Conservation (phyloP, 768 basidiomycete genomes). For the Lactarius quietus region DNA sequence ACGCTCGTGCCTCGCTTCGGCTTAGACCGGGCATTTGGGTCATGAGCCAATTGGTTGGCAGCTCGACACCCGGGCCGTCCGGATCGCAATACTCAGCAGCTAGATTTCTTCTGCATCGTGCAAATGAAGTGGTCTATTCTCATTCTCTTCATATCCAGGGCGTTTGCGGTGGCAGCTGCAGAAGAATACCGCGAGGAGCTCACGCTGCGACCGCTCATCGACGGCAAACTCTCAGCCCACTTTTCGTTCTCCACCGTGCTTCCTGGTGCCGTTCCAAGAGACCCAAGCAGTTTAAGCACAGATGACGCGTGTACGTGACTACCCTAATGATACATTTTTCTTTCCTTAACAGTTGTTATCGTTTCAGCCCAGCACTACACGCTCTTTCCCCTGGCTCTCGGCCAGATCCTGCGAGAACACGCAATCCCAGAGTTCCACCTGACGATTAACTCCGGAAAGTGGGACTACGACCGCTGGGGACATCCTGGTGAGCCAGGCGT, state of each 20-base stretch:
- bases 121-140: conserved; percentile 8
- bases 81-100: not conserved
- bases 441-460: conserved; percentile 86
- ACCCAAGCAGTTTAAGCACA: conserved; percentile 46
- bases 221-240: conserved; percentile 77
- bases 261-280: conserved; percentile 49
- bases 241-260: conserved; percentile 77
- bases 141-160: not conserved
- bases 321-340: not conserved
- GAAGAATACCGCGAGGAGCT: conserved; percentile 58
- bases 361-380: conserved; percentile 76
- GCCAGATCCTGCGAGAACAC: conserved; percentile 86
- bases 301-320: too few species aligned
- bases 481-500: conserved; percentile 72
- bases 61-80: too few species aligned
- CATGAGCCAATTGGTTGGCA: too few species aligned
- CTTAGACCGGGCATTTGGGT: too few species aligned
- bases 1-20: too few species aligned
- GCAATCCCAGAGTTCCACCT: conserved; percentile 86
- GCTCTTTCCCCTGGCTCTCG: conserved; percentile 80
- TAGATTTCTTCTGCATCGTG: not conserved
- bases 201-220: conserved; percentile 56
- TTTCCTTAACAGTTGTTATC: not conserved
- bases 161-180: not conserved
- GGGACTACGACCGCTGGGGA: too few species aligned